phyloP scores from a whole-genome alignment of 2,329 filamentous ascomycete genomes.

The Paecilomyces dactylethromorphus region DNA sequence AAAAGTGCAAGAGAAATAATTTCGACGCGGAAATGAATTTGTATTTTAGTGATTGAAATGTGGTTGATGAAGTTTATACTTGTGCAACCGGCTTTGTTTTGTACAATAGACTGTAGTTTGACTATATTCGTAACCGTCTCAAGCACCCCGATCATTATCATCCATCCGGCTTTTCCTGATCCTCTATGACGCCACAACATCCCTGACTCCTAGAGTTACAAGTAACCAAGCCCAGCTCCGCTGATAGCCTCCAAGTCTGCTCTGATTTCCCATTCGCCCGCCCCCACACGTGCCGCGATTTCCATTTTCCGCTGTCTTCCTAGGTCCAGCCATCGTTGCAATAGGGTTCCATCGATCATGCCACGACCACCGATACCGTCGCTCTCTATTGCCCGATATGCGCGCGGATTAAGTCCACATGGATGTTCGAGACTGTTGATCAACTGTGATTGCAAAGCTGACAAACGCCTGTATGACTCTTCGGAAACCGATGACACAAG shows the following conservation, averaged over 20 bases:
- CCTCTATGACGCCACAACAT: not conserved
- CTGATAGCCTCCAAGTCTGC: constrained; percentile 62
- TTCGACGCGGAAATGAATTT: constrained; percentile 17
- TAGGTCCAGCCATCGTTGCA: constrained; percentile 70
- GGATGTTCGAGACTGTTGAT: constrained; percentile 67
- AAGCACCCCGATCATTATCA: not conserved
- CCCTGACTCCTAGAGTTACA: constrained; percentile 14
- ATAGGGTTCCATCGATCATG: constrained; percentile 70
- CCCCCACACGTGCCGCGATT: constrained; percentile 67
- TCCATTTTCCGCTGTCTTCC: constrained; percentile 65
- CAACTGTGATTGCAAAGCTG: constrained; percentile 73
- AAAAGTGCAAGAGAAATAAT: constrained; percentile 28
- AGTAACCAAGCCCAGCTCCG: constrained; percentile 54
- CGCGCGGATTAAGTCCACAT: constrained; percentile 76
- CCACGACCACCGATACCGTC: constrained; percentile 49
- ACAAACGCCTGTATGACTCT: constrained; percentile 73
- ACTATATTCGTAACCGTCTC: not conserved
- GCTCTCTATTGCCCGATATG: constrained; percentile 58
- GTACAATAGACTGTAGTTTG: not conserved
- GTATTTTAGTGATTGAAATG: not conserved
- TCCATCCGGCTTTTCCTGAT: not conserved
- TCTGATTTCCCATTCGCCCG: constrained; percentile 59
- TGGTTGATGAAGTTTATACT: not conserved
- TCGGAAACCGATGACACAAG: constrained; percentile 74
- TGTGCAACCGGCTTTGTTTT: not conserved